These are phyloP conservation scores for Pilasporangium apinafurcum DNA, from an alignment of 352 stramenopile species.

Conservation along the genomic window DNA sequence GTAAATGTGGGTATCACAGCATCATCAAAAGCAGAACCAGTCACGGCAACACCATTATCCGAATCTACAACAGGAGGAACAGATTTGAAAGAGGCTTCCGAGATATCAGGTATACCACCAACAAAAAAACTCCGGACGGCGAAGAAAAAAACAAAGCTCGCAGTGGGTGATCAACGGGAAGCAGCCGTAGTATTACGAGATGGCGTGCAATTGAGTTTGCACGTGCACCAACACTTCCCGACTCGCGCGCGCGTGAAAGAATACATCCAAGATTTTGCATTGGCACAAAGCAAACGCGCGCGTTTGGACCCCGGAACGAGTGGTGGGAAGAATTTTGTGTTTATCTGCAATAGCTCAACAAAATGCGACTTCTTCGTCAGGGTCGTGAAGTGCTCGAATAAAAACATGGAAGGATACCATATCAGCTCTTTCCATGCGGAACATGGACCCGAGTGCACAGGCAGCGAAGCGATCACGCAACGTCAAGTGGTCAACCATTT, in stretches of 20 bases:
- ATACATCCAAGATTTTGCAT: slow-evolving; percentile 40
- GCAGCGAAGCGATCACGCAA: slow-evolving; percentile 23
- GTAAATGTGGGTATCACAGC: too few species aligned
- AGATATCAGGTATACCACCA: too few species aligned
- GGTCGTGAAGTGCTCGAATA: slow-evolving; percentile 21
- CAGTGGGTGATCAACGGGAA: too few species aligned
- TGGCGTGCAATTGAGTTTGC: slow-evolving; percentile 21
- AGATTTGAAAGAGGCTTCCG: too few species aligned
- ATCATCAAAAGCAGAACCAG: too few species aligned
- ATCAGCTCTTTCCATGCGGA: slow-evolving; percentile 26
- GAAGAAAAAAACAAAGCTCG: too few species aligned
- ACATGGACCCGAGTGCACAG: slow-evolving; percentile 25
- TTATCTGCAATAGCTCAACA: slow-evolving; percentile 35
- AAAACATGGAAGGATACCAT: slow-evolving; percentile 17
- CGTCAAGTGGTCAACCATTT: slow-evolving; percentile 33
- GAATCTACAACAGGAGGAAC: too few species aligned
- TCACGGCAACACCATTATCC: too few species aligned
- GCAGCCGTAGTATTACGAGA: too few species aligned
- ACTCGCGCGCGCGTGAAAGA: slow-evolving; percentile 25
- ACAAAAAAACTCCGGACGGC: too few species aligned
- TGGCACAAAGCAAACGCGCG: slow-evolving; percentile 39
- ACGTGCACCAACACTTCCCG: slow-evolving; percentile 25
- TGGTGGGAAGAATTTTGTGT: slow-evolving; percentile 45
- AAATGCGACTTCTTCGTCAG: slow-evolving; percentile 34
- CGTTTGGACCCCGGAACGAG: slow-evolving; percentile 25